These are phyloP conservation scores for Xylaria intraflava DNA, from an alignment of 495 filamentous ascomycete genomes.

Conservation along the genomic window DNA sequence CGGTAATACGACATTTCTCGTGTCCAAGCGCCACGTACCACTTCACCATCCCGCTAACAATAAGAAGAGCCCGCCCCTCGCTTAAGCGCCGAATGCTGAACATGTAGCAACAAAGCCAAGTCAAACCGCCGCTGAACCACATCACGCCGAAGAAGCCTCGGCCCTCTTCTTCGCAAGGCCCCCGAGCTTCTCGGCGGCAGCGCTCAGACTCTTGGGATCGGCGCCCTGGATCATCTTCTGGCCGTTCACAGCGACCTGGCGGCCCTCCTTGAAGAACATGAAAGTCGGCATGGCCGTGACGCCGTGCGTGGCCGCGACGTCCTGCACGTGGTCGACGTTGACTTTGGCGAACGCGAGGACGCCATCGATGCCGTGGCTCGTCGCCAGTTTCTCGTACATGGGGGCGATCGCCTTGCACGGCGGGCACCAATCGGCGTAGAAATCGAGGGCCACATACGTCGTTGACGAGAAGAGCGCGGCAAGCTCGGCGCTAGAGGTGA, in stretches of 20 bases:
- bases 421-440: slow-evolving; percentile 60
- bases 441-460: slow-evolving; percentile 40
- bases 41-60: neutral
- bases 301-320: slow-evolving; percentile 39
- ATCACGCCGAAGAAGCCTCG: slow-evolving; percentile 2
- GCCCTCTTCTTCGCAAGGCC: slow-evolving; percentile 26
- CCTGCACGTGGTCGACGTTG: slow-evolving; percentile 48
- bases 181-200: slow-evolving; percentile 28
- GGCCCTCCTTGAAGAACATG: slow-evolving; percentile 70
- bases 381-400: slow-evolving; percentile 47
- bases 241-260: slow-evolving; percentile 56
- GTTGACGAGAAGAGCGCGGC: slow-evolving; percentile 25
- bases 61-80: no score
- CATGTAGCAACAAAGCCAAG: neutral
- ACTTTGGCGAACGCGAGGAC: slow-evolving; percentile 54
- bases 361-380: slow-evolving; percentile 32
- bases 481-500: slow-evolving; percentile 28
- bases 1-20: no score
- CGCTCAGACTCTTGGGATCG: slow-evolving; percentile 25
- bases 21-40: no score
- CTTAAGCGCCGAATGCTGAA: neutral
- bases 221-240: slow-evolving; percentile 31
- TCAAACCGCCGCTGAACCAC: neutral
- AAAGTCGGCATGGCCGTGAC: slow-evolving; percentile 71
- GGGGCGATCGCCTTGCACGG: slow-evolving; percentile 65